Evolutionary conservation across 805 yeast genomes (phyloP).

Genomic region (Teunomyces kruisii): DNA sequence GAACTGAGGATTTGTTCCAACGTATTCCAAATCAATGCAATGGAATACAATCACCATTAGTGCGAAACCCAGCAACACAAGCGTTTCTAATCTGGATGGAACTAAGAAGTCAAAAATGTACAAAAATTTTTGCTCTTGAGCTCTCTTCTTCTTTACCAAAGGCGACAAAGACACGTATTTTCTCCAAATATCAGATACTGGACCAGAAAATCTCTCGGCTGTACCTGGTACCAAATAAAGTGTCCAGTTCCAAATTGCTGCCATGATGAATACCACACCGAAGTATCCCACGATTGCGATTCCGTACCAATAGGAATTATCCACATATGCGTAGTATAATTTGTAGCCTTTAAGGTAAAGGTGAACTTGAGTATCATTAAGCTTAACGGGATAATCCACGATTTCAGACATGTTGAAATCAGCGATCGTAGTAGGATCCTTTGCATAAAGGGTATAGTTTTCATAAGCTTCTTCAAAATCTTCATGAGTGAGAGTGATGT

Average conservation of each 20-base stretch:
- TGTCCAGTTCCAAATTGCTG: conserved; percentile 9
- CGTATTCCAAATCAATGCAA: conserved; percentile 21
- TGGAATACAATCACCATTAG: conserved; percentile 26
- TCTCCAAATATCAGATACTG: conserved; percentile 11
- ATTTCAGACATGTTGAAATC: conserved; percentile 20
- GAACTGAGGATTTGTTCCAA: conserved; percentile 37
- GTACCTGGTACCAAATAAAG: conserved; percentile 31
- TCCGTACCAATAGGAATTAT: conserved; percentile 26
- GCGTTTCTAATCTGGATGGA: conserved; percentile 7
- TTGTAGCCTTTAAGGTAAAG: conserved; percentile 14
- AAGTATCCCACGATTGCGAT: conserved; percentile 20
- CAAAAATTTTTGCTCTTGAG: conserved; percentile 21
- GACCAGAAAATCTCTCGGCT: conserved; percentile 27
- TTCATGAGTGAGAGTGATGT: conserved; percentile 20
- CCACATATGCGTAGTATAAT: conserved; percentile 20
- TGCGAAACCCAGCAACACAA: conserved; percentile 26
- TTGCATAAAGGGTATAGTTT: conserved; percentile 16
- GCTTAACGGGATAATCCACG: conserved; percentile 22
- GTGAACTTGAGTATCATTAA: conserved; percentile 14
- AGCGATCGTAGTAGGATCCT: conserved; percentile 15
- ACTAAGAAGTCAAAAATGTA: conserved; percentile 25
- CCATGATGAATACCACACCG: conserved; percentile 13
- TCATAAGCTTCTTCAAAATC: conserved; percentile 13
- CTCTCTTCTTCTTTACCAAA: conserved; percentile 19
- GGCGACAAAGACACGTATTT: conserved; percentile 39